These are phyloP conservation scores for Cardiosporidium cionae DNA, from an alignment of 169 alveolate species.

Conservation along the genomic window DNA sequence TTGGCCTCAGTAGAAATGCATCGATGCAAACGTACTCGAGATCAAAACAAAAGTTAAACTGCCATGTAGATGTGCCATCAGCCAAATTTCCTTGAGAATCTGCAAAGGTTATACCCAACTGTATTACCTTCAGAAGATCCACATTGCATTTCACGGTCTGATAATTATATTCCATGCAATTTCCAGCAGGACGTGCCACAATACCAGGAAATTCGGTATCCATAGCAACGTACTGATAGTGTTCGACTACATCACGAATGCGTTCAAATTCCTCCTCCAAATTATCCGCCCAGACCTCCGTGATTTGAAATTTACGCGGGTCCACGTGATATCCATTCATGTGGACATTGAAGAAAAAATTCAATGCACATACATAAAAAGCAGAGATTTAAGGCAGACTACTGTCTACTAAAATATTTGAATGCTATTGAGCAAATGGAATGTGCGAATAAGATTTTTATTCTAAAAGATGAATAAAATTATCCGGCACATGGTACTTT, in stretches of 20 bases:
- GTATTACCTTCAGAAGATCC: conserved; percentile 86
- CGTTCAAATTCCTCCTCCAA: conserved; percentile 79
- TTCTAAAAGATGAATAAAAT: no score
- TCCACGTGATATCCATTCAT: conserved; percentile 30
- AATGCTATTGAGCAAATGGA: no score
- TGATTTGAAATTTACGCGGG: conserved; percentile 12
- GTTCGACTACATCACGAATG: conserved; percentile 80
- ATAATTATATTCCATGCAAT: conserved; percentile 81
- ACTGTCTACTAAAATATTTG: no score
- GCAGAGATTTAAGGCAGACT: background rate
- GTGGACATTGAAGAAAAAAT: conserved; percentile 4
- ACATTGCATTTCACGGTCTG: conserved; percentile 89
- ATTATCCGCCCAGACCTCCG: conserved; percentile 37
- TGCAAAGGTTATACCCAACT: conserved; percentile 90
- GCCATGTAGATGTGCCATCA: conserved; percentile 86
- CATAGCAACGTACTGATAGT: conserved; percentile 77
- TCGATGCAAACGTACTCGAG: conserved; percentile 57
- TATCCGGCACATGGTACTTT: no score
- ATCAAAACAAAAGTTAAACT: conserved; percentile 92
- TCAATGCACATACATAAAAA: background rate
- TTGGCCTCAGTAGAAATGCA: no score
- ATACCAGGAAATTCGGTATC: conserved; percentile 89
- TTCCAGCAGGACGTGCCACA: conserved; percentile 78
- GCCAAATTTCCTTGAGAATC: conserved; percentile 85
- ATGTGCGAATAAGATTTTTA: no score